Evolutionary conservation across 805 yeast species (phyloP), one percentile per base, ranked within the genome.

Genomic region (Nakazawaea ishiwadae): DNA sequence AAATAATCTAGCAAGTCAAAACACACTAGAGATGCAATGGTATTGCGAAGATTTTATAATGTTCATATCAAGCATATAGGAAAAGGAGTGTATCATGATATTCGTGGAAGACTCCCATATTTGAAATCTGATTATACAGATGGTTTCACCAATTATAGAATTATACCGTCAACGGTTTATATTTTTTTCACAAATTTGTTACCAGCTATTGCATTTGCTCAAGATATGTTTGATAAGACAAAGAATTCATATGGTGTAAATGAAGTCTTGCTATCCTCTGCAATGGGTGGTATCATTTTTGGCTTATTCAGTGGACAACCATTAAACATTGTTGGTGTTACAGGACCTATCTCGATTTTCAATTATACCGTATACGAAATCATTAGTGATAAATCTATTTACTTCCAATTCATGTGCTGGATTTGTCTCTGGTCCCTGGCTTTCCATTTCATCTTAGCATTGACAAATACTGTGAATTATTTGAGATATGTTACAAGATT

Each of bases 371-470:
- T 93, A 1, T 86, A 81, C 55, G 83, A 82, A 45, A 70, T 86
- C 37, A 71, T 86, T 28, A 62, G 56, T 17, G 81, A 85, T 0
- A 56, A 71, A 45, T 72, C 70, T 7, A 65, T 73, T 1, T 89
- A 75, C 57, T 89, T 91, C 62, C 88, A 90, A 14, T 91, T 91
- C 59, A 90, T 93, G 96, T 82, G 91, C 56, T 93, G 98, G 98
- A 68, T 91, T 24, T 86, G 89, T 53, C 68, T 93, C 5, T 91
- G 99, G 99, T 73, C 87, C 4, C 82, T 84, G 86, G 70, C 80
- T 10, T 71, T 86, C 64, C 98, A 93, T 62, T 65, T 86, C 19
- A 44, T 79, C 1, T 67, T 91, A 29, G 90, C 96, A 0, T 46
- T 83, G 3, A 62, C 74, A 39, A 91, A 91, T 58, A 65, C 76